A percentile compares a stretch with the other conserved stretches of the same genome.
These are phyloP conservation scores for Cyclostephanos invisitatus DNA, from an alignment of 108 stramenopile genomes.

Conservation along the genomic window DNA sequence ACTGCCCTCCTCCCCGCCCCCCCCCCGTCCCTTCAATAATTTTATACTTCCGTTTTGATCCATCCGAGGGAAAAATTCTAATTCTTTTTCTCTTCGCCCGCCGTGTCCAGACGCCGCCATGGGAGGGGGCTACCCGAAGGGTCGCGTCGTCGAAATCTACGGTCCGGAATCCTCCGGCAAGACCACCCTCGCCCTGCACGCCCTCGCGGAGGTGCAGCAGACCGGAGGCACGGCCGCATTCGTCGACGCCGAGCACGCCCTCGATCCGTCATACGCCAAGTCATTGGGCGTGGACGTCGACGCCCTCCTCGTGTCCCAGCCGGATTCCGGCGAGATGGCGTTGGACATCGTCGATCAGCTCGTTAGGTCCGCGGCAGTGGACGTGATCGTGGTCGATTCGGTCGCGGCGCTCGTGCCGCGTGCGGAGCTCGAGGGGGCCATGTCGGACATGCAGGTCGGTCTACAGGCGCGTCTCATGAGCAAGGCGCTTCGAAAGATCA, in stretches of 20 bases:
- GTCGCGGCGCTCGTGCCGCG: conserved; percentile 96
- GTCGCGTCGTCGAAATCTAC: conserved; percentile 94
- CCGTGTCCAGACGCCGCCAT: conserved; percentile 81
- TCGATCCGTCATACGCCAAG: conserved; percentile 91
- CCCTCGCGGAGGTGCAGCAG: conserved; percentile 89
- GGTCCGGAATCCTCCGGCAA: conserved; percentile 96
- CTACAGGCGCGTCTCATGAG: conserved; percentile 95
- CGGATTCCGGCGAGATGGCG: conserved; percentile 97
- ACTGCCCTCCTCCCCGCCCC: too few species aligned
- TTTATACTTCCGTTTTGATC: not conserved
- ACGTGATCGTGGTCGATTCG: conserved; percentile 93
- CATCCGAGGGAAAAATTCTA: not conserved
- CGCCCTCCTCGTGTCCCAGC: conserved; percentile 88
- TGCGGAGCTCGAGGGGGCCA: conserved; percentile 93
- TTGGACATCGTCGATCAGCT: conserved; percentile 96
- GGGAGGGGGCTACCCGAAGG: conserved; percentile 83
- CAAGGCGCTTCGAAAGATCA: conserved; percentile 97
- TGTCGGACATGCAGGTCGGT: conserved; percentile 89
- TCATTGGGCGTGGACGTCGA: conserved; percentile 88
- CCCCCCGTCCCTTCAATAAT: too few species aligned
- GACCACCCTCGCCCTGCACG: conserved; percentile 96
- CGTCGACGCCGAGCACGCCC: conserved; percentile 97
- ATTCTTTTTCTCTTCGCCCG: not conserved
- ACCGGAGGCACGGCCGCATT: conserved; percentile 92
- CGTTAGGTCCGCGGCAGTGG: conserved; percentile 87